These are phyloP conservation scores for Tetrahymena thermophila DNA, from an alignment of 73 alveolate species.

Conservation along the genomic window DNA sequence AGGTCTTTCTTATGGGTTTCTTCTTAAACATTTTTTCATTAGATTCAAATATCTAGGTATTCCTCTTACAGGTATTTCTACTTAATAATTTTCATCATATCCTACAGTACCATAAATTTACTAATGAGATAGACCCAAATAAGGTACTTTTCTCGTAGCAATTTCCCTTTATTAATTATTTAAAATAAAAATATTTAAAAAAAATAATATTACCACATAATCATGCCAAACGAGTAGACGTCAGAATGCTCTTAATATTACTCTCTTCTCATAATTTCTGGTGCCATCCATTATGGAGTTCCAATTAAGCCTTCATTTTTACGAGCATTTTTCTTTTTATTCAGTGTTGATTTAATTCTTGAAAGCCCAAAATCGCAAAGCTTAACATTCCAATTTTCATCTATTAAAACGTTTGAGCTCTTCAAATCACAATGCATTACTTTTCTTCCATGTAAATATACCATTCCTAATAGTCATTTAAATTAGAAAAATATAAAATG, in stretches of 20 bases:
- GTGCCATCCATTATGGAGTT: conserved; percentile 85
- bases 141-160: conserved; percentile 25
- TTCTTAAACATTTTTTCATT: conserved; percentile 18
- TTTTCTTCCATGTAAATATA: conserved; percentile 82
- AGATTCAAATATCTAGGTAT: conserved; percentile 13
- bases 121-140: conserved; percentile 2
- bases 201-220: conserved; percentile 45
- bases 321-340: conserved; percentile 20
- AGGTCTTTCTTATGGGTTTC: conserved; percentile 37
- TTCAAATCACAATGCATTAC: conserved; percentile 92
- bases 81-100: conserved; percentile 15
- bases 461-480: conserved; percentile 44
- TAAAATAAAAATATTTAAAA: not conserved
- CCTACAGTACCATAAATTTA: conserved; percentile 33
- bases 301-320: conserved; percentile 53
- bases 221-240: conserved; percentile 81
- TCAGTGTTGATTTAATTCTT: conserved; percentile 28
- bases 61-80: conserved; percentile 23
- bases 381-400: conserved; percentile 87
- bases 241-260: conserved; percentile 66
- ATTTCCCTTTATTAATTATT: conserved; percentile 10
- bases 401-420: conserved; percentile 76
- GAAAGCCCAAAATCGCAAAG: conserved; percentile 92
- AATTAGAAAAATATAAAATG: not conserved
- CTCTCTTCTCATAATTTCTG: conserved; percentile 79